Base-by-base conservation (phyloP, 495 filamentous ascomycete genomes). In the Penicillium cosmopolitanum region DNA sequence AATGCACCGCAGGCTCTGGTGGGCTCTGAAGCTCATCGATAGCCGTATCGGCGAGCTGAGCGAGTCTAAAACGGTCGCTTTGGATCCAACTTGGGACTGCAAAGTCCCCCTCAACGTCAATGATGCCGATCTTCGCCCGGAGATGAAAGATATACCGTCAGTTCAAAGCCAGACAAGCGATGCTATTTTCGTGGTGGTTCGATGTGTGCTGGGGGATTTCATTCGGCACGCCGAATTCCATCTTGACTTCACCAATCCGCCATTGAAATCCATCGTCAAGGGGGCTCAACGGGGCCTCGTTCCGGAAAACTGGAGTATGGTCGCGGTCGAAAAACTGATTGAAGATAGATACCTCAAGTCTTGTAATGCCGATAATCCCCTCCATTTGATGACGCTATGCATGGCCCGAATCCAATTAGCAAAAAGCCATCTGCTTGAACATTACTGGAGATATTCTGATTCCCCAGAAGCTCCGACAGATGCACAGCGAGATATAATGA, bases 1-100 rank as follows among this genome's bases (percentile, higher is more conserved):
- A 63, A 79, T 87, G 75, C 78, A 82, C 53, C 80, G 84, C 50
- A 68, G 85, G 38, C 77, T 87, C 0, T 87, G 84, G 84, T 87
- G 84, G 85, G 70, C 83, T 4, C 70, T 87, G 2, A 64, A 79
- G 0, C 50, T 79, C 31, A 80, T 86, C 40, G 83, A 87, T 56
- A 58, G 55, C 55, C 83, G 84, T 34, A 76, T 83, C 19, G 48
- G 77, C 65, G 80, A 84, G 58, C 62, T 84, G 36, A 51, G 74
- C 5, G 66, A 76, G 35, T 67, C 67, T 47, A 78, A 74, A 57
- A 61, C 60, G 8, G 53, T 67, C 1, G 70, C 61, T 6, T 63
- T 85, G 11, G 58, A 64, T 60, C 84, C 83, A 0, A 82, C 73
- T 25, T 87, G 84, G 82, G 80, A 86, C 68, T 85, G 83, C 65